These are phyloP conservation scores for Celoporthe dispersa DNA, from an alignment of 2,329 filamentous ascomycete species.

Conservation along the genomic window DNA sequence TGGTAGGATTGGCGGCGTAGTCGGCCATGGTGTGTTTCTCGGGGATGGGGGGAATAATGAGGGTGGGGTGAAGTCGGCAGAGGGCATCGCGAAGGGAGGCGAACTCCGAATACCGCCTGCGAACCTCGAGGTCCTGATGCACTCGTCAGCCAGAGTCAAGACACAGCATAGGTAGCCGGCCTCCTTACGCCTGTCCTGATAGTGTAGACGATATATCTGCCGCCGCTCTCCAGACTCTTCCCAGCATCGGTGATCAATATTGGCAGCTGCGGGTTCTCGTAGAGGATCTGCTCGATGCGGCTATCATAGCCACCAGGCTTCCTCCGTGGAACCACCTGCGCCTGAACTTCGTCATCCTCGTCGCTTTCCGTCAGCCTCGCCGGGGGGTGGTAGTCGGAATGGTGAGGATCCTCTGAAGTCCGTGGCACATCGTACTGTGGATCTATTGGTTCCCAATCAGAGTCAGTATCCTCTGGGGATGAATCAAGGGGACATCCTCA, in stretches of 20 bases:
- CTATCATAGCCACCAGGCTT: slow-evolving; percentile 92
- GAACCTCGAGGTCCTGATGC: slow-evolving; percentile 86
- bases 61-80: slow-evolving; percentile 88
- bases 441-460: slow-evolving; percentile 52
- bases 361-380: slow-evolving; percentile 46
- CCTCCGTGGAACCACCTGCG: slow-evolving; percentile 55
- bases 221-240: slow-evolving; percentile 90
- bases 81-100: slow-evolving; percentile 87
- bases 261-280: slow-evolving; percentile 87
- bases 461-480: slow-evolving; percentile 46
- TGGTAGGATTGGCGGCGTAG: slow-evolving; percentile 96
- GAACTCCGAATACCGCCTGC: slow-evolving; percentile 95
- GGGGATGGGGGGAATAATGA: slow-evolving; percentile 95
- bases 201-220: slow-evolving; percentile 95
- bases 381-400: slow-evolving; percentile 21
- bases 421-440: slow-evolving; percentile 68
- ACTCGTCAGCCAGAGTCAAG: slow-evolving; percentile 13
- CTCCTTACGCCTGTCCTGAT: slow-evolving; percentile 84
- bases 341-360: slow-evolving; percentile 49
- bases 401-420: slow-evolving; percentile 53
- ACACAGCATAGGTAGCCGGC: neutral
- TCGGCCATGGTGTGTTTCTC: slow-evolving; percentile 99
- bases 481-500: slow-evolving; percentile 44
- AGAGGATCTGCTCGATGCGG: slow-evolving; percentile 94
- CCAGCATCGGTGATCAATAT: slow-evolving; percentile 94